Percentiles rank a stretch among this genome's conserved stretches.
Conservation (phyloP, 345 rosid species). For the Eucalyptus paniculata region DNA sequence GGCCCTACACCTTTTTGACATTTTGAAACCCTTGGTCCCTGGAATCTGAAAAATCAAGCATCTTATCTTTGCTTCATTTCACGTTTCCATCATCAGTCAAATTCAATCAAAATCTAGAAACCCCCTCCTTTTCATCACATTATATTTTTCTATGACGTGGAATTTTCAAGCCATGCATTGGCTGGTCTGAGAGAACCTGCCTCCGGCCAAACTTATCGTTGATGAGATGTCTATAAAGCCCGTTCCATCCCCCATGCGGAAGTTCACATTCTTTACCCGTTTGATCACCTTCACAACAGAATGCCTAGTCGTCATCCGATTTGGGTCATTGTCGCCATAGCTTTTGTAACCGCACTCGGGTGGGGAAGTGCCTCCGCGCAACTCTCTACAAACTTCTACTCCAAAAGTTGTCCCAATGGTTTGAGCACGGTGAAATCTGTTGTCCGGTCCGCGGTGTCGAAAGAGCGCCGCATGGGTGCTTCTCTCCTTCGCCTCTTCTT, state of each 20-base stretch:
- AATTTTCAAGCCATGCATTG: not conserved
- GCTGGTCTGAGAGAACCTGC: not conserved
- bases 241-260: not conserved
- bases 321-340: not conserved
- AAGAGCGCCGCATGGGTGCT: conserved; percentile 60
- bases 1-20: not conserved
- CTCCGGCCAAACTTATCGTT: not conserved
- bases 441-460: conserved; percentile 40
- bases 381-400: conserved; percentile 61
- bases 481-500: conserved; percentile 77
- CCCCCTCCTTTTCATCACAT: not conserved
- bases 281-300: not conserved
- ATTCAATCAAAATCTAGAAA: not conserved
- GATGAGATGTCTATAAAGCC: not conserved
- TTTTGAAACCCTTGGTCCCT: not conserved
- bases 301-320: not conserved
- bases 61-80: not conserved
- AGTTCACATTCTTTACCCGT: not conserved
- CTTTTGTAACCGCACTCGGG: not conserved
- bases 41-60: not conserved
- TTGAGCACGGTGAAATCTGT: conserved; percentile 29
- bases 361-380: conserved; percentile 25
- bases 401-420: conserved; percentile 50
- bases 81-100: not conserved
- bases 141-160: not conserved